Base-by-base conservation (phyloP, 805 yeast genomes). In the Kuraishia molischiana region DNA sequence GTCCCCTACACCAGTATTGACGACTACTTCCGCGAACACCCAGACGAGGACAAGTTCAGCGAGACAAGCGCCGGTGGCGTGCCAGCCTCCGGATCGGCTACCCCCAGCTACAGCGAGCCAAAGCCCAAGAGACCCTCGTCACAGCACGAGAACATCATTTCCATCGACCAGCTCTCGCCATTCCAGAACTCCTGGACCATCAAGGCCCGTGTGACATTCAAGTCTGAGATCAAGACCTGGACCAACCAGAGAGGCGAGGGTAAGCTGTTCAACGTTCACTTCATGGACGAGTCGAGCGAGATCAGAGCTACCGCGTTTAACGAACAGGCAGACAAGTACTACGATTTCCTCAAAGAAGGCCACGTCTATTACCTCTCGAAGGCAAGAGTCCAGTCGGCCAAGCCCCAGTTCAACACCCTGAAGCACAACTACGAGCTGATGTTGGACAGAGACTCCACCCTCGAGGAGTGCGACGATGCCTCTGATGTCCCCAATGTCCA, bases 271-370 rank as follows among this genome's bases (percentile, higher is more conserved):
- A 83, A 81, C 49, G 85, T 86, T 22, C 85, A 86, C 48, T 77
- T 92, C 41, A 62, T 90, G 40, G 98, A 92, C 56, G 95, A 92
- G 56, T 83, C 96, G 4, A 95, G 92, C 51, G 97, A 92, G 64
- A 92, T 92, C 49, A 74, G 92, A 52, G 97, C 95, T 9, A 87
- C 97, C 2, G 96, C 92, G 2, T 92, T 92, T 61, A 85, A 84
- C 56, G 90, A 85, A 29, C 72, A 74, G 49, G 96, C 90, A 10
- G 95, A 84, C 42, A 77, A 75, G 53, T 82, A 74, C 53, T 79
- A 74, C 62, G 84, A 81, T 48, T 51, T 77, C 22, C 61, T 92
- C 36, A 84, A 84, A 56, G 97, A 87, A 54, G 96, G 95, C 26
- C 79, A 83, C 58, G 94, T 85, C 5, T 92, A 86, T 55, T 85